Evolutionary conservation across 2,329 filamentous ascomycete genomes (phyloP), one percentile per base, ranked within the genome.

Genomic region (Phoma sp.): DNA sequence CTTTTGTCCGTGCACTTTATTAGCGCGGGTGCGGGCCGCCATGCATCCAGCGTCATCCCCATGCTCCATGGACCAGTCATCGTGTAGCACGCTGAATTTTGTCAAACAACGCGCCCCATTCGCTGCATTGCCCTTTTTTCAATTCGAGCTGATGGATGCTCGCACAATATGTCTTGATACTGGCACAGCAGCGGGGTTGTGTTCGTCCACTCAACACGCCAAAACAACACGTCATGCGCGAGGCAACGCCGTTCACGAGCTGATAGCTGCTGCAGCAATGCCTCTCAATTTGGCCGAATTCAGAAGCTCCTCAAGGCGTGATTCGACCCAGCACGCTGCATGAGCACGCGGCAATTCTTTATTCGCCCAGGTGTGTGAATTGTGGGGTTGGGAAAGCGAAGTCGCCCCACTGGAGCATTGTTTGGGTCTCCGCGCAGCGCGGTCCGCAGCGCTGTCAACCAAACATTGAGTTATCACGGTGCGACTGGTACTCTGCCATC

Each of bases 301-400:
- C 20, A 39, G 51, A 17, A 29, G 21, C 14, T 20, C 28, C 20
- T 18, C 29, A 40, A 40, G 45, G n/a, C 34, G 40, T 49, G 40
- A 54, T 54, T 61, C 50, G 61, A 63, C 54, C 59, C 59, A 66
- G 66, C 56, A 55, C 53, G 53, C 65, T 61, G 70, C 66, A 72
- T 54, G 64, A 54, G 66, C 59, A 73, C 70, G 69, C 67, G 69
- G 65, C 70, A 61, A 28, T 45, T 45, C 56, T 60, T 61, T 42
- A 73, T 73, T 72, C 68, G 69, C 53, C 53, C 58, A 57, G 39
- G 9, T 32, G 26, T 4, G 17, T 36, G 32, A 60, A 59, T 50
- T 61, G 65, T 63, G 64, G 65, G 52, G 51, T 48, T 49, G 39
- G 47, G 29, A 18, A 49, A 36, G 47, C 46, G 34, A 36, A 25